These are phyloP conservation scores for Corymbia maculata DNA, from an alignment of 345 rosid genomes.

Conservation along the genomic window DNA sequence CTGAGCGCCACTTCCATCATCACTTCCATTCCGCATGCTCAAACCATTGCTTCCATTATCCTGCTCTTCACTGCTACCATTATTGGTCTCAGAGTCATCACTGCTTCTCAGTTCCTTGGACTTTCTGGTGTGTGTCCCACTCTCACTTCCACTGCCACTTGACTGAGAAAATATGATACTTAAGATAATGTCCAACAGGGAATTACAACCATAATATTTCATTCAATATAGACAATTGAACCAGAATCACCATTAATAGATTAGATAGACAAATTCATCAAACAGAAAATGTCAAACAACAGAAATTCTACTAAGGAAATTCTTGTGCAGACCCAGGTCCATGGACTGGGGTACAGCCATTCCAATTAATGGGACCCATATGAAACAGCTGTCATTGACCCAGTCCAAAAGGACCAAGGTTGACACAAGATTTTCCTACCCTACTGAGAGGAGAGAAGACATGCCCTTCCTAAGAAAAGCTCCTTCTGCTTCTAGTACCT, in stretches of 20 bases:
- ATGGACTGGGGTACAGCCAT: not conserved
- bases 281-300: not conserved
- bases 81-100: constrained; percentile 31
- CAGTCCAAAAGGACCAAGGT: not conserved
- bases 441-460: not conserved
- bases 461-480: not conserved
- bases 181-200: not conserved
- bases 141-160: constrained; percentile 69
- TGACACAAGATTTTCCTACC: not conserved
- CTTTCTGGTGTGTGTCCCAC: constrained; percentile 44
- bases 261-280: not conserved
- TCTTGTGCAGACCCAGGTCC: not conserved
- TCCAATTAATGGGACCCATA: not conserved
- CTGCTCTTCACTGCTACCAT: constrained; percentile 31
- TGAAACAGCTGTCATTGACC: not conserved
- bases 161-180: constrained; percentile 28
- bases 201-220: not conserved
- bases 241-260: not conserved
- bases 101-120: constrained; percentile 31
- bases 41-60: constrained; percentile 36
- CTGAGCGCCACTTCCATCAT: constrained; percentile 76
- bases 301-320: not conserved
- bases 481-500: not conserved
- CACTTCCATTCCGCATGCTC: constrained; percentile 41
- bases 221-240: not conserved